Conservation (phyloP, 73 alveolate species). For the Uronychia setigera region DNA sequence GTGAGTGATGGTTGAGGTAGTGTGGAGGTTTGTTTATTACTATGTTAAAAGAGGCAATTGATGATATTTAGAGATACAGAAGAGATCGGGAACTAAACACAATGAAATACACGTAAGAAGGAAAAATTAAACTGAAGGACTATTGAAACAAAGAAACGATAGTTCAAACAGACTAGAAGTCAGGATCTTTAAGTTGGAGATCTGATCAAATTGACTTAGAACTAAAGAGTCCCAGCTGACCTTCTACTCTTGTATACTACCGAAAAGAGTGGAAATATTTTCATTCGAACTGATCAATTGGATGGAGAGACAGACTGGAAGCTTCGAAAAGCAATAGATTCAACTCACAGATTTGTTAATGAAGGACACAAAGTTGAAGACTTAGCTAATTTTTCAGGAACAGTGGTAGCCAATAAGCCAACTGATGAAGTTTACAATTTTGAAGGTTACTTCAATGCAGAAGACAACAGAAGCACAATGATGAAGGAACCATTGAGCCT, state of each 20-base stretch:
- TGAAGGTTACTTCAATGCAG: conserved; percentile 67
- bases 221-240: conserved; percentile 84
- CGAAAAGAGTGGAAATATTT: conserved; percentile 66
- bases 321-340: conserved; percentile 83
- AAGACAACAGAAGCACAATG: conserved; percentile 4
- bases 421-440: conserved; percentile 76
- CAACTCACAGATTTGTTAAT: conserved; percentile 47
- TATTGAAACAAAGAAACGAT: conserved; percentile 52
- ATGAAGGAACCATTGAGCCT: conserved; percentile 84
- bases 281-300: conserved; percentile 80
- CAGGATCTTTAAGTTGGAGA: conserved; percentile 83
- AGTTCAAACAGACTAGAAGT: conserved; percentile 32
- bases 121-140: conserved; percentile 22
- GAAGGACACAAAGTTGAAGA: conserved; percentile 65
- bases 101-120: conserved; percentile 52
- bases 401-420: conserved; percentile 78
- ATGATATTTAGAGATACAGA: conserved; percentile 86
- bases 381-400: conserved; percentile 49
- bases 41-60: conserved; percentile 84
- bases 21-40: no score
- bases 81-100: conserved; percentile 86
- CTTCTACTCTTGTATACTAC: conserved; percentile 58
- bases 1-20: no score
- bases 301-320: conserved; percentile 96
- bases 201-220: conserved; percentile 75